Conservation (phyloP, 305 asterid species). For the Coffea humblotiana region DNA sequence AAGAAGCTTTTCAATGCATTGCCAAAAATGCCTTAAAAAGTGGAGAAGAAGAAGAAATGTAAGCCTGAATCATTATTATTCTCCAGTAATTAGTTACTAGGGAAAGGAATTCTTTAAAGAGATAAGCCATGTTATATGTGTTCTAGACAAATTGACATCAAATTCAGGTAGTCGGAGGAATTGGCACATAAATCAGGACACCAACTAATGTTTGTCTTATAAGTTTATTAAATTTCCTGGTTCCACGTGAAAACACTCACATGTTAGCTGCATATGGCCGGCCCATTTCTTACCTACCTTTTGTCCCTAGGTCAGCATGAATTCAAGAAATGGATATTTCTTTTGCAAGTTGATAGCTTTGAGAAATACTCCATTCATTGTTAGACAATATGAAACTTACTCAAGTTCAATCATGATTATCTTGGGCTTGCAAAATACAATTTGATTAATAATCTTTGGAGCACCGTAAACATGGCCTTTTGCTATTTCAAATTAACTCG, state of each 20-base stretch:
- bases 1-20: slow-evolving; percentile 85
- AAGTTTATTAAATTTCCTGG: not conserved
- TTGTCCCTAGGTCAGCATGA: not conserved
- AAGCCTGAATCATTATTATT: slow-evolving; percentile 28
- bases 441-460: not conserved
- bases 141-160: not conserved
- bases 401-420: not conserved
- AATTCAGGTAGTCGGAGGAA: not conserved
- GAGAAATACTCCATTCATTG: not conserved
- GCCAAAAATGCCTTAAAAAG: slow-evolving; percentile 57
- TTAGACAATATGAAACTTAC: not conserved
- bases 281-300: not conserved
- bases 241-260: not conserved
- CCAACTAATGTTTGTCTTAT: not conserved
- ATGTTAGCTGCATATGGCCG: not conserved
- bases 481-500: not conserved
- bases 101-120: not conserved
- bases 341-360: not conserved
- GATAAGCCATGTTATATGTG: not conserved
- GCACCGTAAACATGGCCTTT: not conserved
- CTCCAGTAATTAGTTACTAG: not conserved
- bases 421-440: not conserved
- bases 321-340: not conserved
- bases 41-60: slow-evolving; percentile 70
- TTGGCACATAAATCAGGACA: not conserved